Conservation (phyloP, 495 filamentous ascomycete species). For the Penicillium subrubescens region DNA sequence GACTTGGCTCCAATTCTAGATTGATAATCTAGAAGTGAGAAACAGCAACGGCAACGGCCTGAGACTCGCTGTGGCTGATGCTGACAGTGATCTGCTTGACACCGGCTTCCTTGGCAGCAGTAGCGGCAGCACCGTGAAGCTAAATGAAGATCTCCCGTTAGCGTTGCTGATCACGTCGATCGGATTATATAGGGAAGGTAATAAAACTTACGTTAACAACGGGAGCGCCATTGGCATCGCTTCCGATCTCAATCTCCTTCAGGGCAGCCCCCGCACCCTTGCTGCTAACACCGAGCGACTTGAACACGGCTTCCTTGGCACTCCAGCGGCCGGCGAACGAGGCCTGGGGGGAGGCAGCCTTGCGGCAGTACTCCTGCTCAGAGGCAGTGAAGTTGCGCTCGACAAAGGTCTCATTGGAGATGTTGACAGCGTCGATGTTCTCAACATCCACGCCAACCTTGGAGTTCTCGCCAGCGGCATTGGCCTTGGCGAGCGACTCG, state of each 20-base stretch:
- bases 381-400: conserved; percentile 87
- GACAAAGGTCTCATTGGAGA: conserved; percentile 90
- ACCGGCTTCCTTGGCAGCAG: conserved; percentile 78
- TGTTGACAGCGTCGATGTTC: conserved; percentile 78
- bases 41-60: conserved; percentile 91
- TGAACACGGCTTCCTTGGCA: conserved; percentile 98
- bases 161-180: conserved; percentile 12
- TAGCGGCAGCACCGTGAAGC: conserved; percentile 82
- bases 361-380: conserved; percentile 83
- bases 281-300: conserved; percentile 85
- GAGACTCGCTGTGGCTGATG: conserved; percentile 90
- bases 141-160: conserved; percentile 41
- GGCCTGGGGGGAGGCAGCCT: conserved; percentile 73
- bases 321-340: conserved; percentile 94
- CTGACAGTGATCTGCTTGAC: conserved; percentile 86
- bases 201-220: conserved; percentile 72
- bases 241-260: conserved; percentile 91
- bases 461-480: conserved; percentile 65
- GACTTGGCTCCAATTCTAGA: background rate
- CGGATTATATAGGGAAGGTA: background rate
- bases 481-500: conserved; percentile 73
- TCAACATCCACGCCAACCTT: conserved; percentile 94
- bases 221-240: conserved; percentile 79
- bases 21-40: conserved; percentile 53
- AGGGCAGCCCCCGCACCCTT: conserved; percentile 86